Evolutionary conservation across 2,329 filamentous ascomycete genomes (phyloP), one percentile per base, ranked within the genome.

Genomic region (Penicillium sp.): DNA sequence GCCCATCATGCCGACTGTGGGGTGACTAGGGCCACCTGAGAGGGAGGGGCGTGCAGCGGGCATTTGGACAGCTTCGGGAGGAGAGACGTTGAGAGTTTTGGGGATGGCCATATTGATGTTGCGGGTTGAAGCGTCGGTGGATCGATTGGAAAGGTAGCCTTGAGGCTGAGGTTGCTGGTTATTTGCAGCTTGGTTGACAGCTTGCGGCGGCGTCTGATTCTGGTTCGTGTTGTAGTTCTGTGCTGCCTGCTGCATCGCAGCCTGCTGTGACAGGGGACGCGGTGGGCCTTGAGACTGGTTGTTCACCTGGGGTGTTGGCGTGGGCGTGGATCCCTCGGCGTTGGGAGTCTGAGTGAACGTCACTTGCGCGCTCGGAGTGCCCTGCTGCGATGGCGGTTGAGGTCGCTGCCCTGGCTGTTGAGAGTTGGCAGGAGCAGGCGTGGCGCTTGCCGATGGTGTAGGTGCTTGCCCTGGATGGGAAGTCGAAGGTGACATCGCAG

Each of bases 1-100:
- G 44, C 86, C 85, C 80, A 96, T 88, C 43, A 93, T 85, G 46
- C 90, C 90, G 46, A 87, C 87, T 0, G 87, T 80, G 6, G 84
- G 84, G 55, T 87, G 88, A 45, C 82, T 84, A 15, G 83, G 79
- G 20, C 90, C 90, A 43, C 87, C 87, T 15, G 83, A 84, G 64
- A 93, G 81, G 0, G 92, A 95, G n/a, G 93, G 93, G 6, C 93
- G 84, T 9, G 73, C 81, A 66, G 74, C 81, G 56, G 72, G 82
- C 84, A 92, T 85, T 9, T 79, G 70, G 20, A 95, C 90, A 1
- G 90, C 85, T 53, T 84, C 80, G 4, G 89, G 88, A 38, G 85
- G 78, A 45, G 83, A 78, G 6, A 86, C 82, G 40, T 87, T 85
- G 42, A 97, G 78, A 33, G 81, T 83, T 70, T 95, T 95, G 2